Evolutionary conservation across 208 protist species (phyloP), one percentile per base, ranked within the genome.

Genomic region (Borovskyia barvae): DNA sequence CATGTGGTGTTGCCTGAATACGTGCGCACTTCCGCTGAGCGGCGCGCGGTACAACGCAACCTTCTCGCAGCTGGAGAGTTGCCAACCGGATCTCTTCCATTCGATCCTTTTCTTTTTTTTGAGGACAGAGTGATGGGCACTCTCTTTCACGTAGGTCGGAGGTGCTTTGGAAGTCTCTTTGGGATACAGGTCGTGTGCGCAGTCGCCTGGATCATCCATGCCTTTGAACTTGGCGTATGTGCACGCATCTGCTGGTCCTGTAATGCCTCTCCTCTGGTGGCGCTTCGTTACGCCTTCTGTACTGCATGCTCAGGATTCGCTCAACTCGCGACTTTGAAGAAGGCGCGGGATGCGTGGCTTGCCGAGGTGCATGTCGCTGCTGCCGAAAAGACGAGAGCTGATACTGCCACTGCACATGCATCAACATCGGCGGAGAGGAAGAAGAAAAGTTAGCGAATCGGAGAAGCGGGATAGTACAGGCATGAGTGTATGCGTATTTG

Each of bases 171-270:
- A 4, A 65, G 65, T 11, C 72, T 80, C 33, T 42, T 50, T 14
- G 71, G 63, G 2, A 66, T 88, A 3, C 80, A 72, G 28, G 15
- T 68, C 0, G 57, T 80, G 20, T 77, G 64, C 40, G 54, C 56
- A 0, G 33, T 68, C 4, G 73, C 77, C 7, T 92, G 77, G 75
- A 11, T 81, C 6, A 56, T 74, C 12, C 85, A 92, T 53, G 50
- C 72, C 24, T 49, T 81, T 33, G 85, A 92, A 55, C 20, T 77
- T 0, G 80, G 66, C 29, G 59, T 87, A 60, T 77, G 72, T 51
- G 17, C 75, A 15, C 61, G 78, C 25, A 77, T 84, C 7, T 88
- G 80, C 48, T 25, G 57, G 7, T 59, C 62, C 9, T 83, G 77
- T 63, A 61, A 66, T 43, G 80, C 78, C 1, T 45, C 57, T 3